Conservation (phyloP, 2,329 filamentous ascomycete genomes). For the Plenodomus lindquistii region DNA sequence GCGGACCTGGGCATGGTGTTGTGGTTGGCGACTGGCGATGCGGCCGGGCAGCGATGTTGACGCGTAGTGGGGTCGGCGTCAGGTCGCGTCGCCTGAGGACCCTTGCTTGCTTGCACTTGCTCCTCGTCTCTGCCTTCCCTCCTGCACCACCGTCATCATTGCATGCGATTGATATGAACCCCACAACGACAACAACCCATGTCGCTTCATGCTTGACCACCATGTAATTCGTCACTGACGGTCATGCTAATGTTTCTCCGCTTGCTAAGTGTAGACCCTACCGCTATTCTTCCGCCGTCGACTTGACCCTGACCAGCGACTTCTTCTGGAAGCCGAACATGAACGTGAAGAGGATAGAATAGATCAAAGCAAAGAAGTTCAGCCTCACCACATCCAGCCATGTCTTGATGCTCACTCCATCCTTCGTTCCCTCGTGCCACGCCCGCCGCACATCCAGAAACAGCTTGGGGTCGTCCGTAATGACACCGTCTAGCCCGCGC, state of each 20-base stretch:
- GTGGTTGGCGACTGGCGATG: conserved; percentile 17
- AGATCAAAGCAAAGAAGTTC: conserved; percentile 41
- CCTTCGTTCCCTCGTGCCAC: conserved; percentile 45
- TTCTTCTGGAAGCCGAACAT: conserved; percentile 33
- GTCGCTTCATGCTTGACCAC: neutral
- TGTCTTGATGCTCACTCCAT: conserved; percentile 30
- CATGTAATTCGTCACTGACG: no score
- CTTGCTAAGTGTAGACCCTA: no score
- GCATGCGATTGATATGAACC: no score
- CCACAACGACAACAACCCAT: neutral
- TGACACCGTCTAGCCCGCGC: conserved; percentile 72
- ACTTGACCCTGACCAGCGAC: conserved; percentile 13
- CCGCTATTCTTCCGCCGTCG: conserved; percentile 3
- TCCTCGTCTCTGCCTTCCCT: no score
- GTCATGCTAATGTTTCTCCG: neutral
- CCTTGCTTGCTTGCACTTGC: neutral
- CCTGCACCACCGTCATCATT: no score
- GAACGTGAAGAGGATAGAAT: conserved; percentile 36
- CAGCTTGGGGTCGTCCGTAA: conserved; percentile 78
- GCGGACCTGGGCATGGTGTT: conserved; percentile 45
- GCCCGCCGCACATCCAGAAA: conserved; percentile 62
- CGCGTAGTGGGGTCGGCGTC: conserved; percentile 29
- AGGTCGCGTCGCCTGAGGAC: conserved; percentile 7
- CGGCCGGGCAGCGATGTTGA: conserved; percentile 35
- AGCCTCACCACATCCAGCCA: conserved; percentile 38